These are phyloP conservation scores for Verticillium dahliae DNA, from an alignment of 2,329 filamentous ascomycete genomes.

Conservation along the genomic window DNA sequence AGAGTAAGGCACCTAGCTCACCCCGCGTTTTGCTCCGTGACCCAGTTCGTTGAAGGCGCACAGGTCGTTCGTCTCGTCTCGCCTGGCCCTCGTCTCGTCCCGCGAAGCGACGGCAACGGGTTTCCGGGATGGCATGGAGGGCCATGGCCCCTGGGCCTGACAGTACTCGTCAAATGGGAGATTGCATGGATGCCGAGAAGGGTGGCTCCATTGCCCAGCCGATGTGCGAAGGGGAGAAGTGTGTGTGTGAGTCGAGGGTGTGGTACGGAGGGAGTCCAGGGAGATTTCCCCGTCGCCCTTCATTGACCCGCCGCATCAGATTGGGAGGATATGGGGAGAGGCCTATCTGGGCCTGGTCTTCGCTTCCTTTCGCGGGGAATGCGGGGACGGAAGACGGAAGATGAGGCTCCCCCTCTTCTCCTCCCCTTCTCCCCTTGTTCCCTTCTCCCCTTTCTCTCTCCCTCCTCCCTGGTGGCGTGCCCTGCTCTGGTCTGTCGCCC, in stretches of 20 bases:
- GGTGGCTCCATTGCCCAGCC: not conserved
- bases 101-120: not conserved
- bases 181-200: not conserved
- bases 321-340: not conserved
- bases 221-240: not conserved
- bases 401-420: not conserved
- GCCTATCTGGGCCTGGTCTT: not conserved
- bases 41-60: not conserved
- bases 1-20: not conserved
- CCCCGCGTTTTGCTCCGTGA: not conserved
- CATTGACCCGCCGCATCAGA: not conserved
- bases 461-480: not conserved
- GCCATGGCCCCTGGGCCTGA: not conserved
- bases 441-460: not conserved
- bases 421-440: not conserved
- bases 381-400: not conserved
- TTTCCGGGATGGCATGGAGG: not conserved
- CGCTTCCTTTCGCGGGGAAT: not conserved
- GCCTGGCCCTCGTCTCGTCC: not conserved
- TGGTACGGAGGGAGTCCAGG: not conserved
- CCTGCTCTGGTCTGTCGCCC: not conserved
- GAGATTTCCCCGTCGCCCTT: not conserved
- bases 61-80: not conserved
- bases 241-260: not conserved
- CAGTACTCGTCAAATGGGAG: not conserved